Evolutionary conservation across 164 flowering plant species (phyloP).

Genomic region (Akebia trifoliata): DNA sequence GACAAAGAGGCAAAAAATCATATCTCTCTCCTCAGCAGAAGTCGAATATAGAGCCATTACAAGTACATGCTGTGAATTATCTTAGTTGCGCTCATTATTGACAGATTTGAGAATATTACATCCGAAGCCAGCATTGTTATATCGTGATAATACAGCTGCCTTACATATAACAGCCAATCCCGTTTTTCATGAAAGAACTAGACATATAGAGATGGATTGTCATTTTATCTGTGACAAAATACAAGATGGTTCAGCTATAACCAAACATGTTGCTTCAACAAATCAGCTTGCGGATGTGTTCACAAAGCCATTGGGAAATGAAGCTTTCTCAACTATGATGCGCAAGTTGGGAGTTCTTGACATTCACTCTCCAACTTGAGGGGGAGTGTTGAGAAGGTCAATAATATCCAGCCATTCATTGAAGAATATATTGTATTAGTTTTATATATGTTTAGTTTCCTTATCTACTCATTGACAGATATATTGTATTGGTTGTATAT

Average conservation of each 20-base stretch:
- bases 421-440: too few relatives aligned
- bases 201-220: conserved; percentile 2
- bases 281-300: neutral
- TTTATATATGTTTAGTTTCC: too few relatives aligned
- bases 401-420: too few relatives aligned
- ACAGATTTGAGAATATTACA: neutral
- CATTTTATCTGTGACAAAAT: conserved; percentile 1
- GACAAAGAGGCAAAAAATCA: neutral
- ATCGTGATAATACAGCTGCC: neutral
- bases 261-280: neutral
- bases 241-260: neutral
- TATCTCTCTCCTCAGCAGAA: conserved; percentile 8
- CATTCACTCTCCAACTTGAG: conserved; percentile 9
- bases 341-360: conserved; percentile 5
- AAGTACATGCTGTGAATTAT: neutral
- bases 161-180: conserved; percentile 1
- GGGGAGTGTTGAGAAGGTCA: conserved; percentile 5
- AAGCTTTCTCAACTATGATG: neutral
- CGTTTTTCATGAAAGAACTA: neutral
- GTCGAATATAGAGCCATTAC: conserved; percentile 10
- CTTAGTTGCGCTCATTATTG: neutral
- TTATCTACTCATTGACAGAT: too few relatives aligned
- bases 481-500: too few relatives aligned
- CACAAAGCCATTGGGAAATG: conserved; percentile 4
- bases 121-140: neutral